phyloP scores from a whole-genome alignment of 2,329 filamentous ascomycete genomes.

The Chaetomium sp. region DNA sequence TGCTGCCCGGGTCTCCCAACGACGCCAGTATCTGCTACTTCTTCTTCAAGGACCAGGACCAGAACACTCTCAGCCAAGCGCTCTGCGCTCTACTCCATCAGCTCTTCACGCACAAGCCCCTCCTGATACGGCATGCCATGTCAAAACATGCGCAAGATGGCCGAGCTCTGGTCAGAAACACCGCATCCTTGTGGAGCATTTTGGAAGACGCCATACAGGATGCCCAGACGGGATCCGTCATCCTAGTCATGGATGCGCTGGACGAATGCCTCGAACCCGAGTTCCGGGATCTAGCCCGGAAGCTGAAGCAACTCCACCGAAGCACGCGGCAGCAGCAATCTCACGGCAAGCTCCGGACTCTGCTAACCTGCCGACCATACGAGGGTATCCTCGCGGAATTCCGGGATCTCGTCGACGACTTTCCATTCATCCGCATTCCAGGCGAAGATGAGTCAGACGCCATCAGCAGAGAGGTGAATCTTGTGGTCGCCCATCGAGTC shows the following conservation, averaged over 20 bases:
- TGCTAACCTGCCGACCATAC: neutral
- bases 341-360: neutral
- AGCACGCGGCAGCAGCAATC: neutral
- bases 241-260: constrained; percentile 35
- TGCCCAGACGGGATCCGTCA: constrained; percentile 25
- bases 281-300: neutral
- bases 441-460: constrained; percentile 32
- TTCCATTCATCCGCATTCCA: constrained; percentile 29
- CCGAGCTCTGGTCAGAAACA: constrained; percentile 18
- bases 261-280: constrained; percentile 32
- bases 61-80: constrained; percentile 30
- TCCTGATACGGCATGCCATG: constrained; percentile 31
- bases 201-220: constrained; percentile 26
- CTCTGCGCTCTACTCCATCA: constrained; percentile 38
- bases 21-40: constrained; percentile 34
- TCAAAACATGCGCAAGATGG: constrained; percentile 7
- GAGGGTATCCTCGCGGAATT: neutral
- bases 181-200: constrained; percentile 30
- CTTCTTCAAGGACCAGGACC: constrained; percentile 37
- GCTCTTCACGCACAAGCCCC: constrained; percentile 28
- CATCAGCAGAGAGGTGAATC: constrained; percentile 32
- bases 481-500: constrained; percentile 28
- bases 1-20: constrained; percentile 14
- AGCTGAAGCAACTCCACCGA: neutral
- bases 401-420: constrained; percentile 11